Percentiles rank a stretch among this genome's conserved stretches.
Conservation (phyloP, 2,329 filamentous ascomycete species). For the Clarireedia sp. region DNA sequence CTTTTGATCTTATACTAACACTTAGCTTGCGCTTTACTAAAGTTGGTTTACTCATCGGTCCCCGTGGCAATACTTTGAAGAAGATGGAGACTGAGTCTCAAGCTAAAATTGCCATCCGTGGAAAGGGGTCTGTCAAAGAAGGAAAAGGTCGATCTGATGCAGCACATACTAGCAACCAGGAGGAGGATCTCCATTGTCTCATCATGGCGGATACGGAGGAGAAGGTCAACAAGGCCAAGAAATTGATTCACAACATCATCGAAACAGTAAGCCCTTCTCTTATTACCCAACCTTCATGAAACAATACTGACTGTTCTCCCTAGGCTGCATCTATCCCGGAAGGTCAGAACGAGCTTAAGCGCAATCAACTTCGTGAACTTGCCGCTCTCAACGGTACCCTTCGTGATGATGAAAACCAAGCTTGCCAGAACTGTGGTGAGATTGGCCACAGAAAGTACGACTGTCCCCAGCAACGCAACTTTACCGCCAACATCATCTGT, state of each 20-base stretch:
- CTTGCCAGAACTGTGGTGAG: slow-evolving; percentile 98
- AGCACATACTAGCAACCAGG: slow-evolving; percentile 98
- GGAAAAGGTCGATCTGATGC: slow-evolving; percentile 98
- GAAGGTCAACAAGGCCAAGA: slow-evolving; percentile 98
- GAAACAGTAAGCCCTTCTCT: slow-evolving; percentile 69
- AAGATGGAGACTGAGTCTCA: slow-evolving; percentile 98
- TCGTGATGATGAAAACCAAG: slow-evolving; percentile 97
- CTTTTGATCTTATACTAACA: slow-evolving; percentile 65
- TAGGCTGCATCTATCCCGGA: slow-evolving; percentile 97
- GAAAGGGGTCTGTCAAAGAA: slow-evolving; percentile 99
- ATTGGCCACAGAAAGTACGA: slow-evolving; percentile 99
- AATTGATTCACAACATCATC: slow-evolving; percentile 96
- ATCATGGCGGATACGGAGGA: slow-evolving; percentile 99
- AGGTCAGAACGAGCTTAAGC: slow-evolving; percentile 97
- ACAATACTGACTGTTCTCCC: slow-evolving; percentile 19
- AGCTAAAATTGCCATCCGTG: slow-evolving; percentile 98
- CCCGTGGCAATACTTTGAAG: slow-evolving; percentile 98
- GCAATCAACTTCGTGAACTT: slow-evolving; percentile 95
- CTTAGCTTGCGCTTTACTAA: slow-evolving; percentile 74
- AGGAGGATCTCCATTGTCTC: slow-evolving; percentile 96
- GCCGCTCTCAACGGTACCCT: slow-evolving; percentile 97
- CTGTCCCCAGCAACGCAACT: slow-evolving; percentile 95
- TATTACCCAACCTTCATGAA: slow-evolving; percentile 15
- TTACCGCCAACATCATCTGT: slow-evolving; percentile 98
- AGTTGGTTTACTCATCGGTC: slow-evolving; percentile 99